These are phyloP conservation scores for Xylona heveae DNA, from an alignment of 495 filamentous ascomycete genomes.

Conservation along the genomic window DNA sequence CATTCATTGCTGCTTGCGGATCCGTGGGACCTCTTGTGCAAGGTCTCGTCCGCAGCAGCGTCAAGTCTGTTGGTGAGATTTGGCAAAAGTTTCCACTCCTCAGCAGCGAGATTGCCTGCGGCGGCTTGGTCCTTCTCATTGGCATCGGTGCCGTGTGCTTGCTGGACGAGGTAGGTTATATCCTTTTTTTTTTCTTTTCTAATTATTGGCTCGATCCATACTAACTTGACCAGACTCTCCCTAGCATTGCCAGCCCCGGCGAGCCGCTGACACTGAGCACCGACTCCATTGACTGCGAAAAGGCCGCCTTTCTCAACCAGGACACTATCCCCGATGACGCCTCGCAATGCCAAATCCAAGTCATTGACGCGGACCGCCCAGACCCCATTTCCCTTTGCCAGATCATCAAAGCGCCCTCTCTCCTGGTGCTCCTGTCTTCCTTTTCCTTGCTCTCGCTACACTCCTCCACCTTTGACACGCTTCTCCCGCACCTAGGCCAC, in stretches of 20 bases:
- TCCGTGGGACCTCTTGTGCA: slow-evolving; percentile 21
- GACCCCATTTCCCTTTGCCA: slow-evolving; percentile 19
- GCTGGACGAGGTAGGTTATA: slow-evolving; percentile 19
- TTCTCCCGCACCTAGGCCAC: slow-evolving; percentile 23
- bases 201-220: too few relatives aligned
- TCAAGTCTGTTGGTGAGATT: slow-evolving; percentile 13
- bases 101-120: slow-evolving; percentile 20
- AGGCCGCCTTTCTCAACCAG: slow-evolving; percentile 20
- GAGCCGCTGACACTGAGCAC: slow-evolving; percentile 7
- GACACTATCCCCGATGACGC: slow-evolving; percentile 4
- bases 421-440: slow-evolving; percentile 20
- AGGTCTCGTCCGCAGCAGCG: slow-evolving; percentile 9
- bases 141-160: slow-evolving; percentile 15
- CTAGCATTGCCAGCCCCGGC: slow-evolving; percentile 7
- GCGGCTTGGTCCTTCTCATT: slow-evolving; percentile 18
- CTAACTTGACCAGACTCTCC: slow-evolving; percentile 13
- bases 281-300: slow-evolving; percentile 16
- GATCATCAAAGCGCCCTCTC: slow-evolving; percentile 20
- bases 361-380: slow-evolving; percentile 14
- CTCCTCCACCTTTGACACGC: slow-evolving; percentile 21
- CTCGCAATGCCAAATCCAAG: slow-evolving; percentile 8
- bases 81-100: slow-evolving; percentile 20
- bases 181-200: slow-evolving; percentile 1
- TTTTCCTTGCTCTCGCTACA: slow-evolving; percentile 23
- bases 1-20: slow-evolving; percentile 20